phyloP scores from a whole-genome alignment of 2,329 filamentous ascomycete genomes.

The Pseudogymnoascus sp. region DNA sequence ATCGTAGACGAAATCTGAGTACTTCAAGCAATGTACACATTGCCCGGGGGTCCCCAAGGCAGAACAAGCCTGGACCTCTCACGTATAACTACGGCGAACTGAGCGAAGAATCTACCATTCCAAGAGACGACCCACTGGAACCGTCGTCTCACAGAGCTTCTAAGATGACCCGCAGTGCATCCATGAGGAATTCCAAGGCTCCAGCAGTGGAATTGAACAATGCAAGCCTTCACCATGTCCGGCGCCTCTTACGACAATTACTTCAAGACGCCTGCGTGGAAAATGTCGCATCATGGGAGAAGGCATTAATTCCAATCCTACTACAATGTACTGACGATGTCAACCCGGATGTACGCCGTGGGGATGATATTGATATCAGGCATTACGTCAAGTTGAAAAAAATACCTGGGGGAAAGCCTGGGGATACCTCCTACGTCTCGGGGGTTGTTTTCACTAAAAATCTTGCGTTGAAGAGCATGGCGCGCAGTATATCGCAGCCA shows the following conservation, averaged over 20 bases:
- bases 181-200: conserved; percentile 67
- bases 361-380: conserved; percentile 93
- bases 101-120: conserved; percentile 25
- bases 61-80: conserved; percentile 38
- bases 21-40: conserved; percentile 68
- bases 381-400: conserved; percentile 98
- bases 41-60: conserved; percentile 64
- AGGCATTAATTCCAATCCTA: conserved; percentile 81
- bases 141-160: conserved; percentile 28
- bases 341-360: conserved; percentile 80
- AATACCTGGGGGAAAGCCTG: conserved; percentile 81
- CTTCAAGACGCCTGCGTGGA: conserved; percentile 70
- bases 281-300: conserved; percentile 76
- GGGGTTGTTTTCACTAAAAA: conserved; percentile 98
- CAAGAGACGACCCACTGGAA: conserved; percentile 20
- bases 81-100: conserved; percentile 35
- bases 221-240: conserved; percentile 82
- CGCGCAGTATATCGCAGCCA: conserved; percentile 73
- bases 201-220: conserved; percentile 79
- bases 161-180: conserved; percentile 68
- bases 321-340: conserved; percentile 90
- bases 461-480: conserved; percentile 92
- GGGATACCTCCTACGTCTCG: conserved; percentile 93
- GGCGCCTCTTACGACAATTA: conserved; percentile 76
- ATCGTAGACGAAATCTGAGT: conserved; percentile 75